Conservation (phyloP, 805 yeast genomes). For the Ogataea salicorniae region DNA sequence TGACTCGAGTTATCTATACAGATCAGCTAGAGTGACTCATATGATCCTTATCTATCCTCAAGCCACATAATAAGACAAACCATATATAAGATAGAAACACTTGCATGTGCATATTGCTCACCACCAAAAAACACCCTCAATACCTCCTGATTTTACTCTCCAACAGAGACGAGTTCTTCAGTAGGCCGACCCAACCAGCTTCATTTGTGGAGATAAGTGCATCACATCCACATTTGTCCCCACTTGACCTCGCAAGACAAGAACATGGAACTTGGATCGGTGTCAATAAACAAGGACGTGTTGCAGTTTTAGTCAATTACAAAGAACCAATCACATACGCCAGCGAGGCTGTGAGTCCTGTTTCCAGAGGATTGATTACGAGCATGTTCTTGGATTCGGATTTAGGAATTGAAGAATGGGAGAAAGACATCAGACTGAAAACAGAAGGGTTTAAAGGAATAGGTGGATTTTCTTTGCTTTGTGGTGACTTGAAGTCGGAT, state of each 20-base stretch:
- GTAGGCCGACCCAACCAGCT: conserved; percentile 65
- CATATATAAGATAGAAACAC: neutral
- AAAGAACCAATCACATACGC: conserved; percentile 38
- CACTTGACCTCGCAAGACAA: conserved; percentile 64
- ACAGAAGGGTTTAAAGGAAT: conserved; percentile 32
- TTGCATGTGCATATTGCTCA: conserved; percentile 73
- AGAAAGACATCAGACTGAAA: conserved; percentile 24
- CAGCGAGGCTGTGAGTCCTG: conserved; percentile 16
- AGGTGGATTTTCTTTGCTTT: conserved; percentile 62
- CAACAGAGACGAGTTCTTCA: conserved; percentile 82
- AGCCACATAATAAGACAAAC: too few relatives aligned
- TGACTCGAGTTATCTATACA: too few relatives aligned
- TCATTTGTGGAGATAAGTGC: conserved; percentile 23
- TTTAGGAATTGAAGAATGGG: conserved; percentile 42
- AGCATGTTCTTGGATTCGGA: conserved; percentile 31
- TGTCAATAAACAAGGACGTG: conserved; percentile 42
- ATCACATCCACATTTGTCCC: conserved; percentile 39
- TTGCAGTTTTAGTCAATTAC: conserved; percentile 75
- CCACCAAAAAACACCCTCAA: conserved; percentile 63
- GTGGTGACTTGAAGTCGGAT: conserved; percentile 34
- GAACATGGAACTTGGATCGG: conserved; percentile 95
- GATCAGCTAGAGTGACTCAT: too few relatives aligned
- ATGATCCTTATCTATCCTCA: too few relatives aligned
- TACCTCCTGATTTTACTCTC: conserved; percentile 74
- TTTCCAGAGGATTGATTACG: conserved; percentile 46